Conservation (phyloP, 2,329 filamentous ascomycete species). For the Aspergillus spinulosporus region DNA sequence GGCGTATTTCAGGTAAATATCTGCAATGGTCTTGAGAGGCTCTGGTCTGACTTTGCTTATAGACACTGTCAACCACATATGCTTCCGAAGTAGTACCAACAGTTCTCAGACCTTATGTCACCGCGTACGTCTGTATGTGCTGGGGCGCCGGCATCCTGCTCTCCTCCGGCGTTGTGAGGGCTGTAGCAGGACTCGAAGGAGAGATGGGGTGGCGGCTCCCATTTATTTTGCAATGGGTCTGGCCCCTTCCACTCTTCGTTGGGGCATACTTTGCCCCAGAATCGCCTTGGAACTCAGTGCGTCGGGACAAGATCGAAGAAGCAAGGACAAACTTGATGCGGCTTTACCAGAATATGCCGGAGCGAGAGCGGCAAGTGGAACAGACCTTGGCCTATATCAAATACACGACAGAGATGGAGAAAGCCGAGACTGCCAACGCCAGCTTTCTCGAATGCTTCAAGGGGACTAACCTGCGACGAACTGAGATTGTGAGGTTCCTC, state of each 20-base stretch:
- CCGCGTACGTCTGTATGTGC: constrained; percentile 31
- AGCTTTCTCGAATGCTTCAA: constrained; percentile 79
- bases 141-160: constrained; percentile 30
- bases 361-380: constrained; percentile 40
- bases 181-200: constrained; percentile 19
- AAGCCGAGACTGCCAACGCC: constrained; percentile 68
- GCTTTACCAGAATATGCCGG: constrained; percentile 5
- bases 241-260: constrained; percentile 26
- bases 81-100: constrained; percentile 36
- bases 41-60: neutral
- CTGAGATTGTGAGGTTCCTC: constrained; percentile 59
- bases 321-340: constrained; percentile 4
- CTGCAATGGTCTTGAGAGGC: too few species aligned
- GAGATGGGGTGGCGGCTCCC: constrained; percentile 22
- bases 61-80: constrained; percentile 23
- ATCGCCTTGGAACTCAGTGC: constrained; percentile 33
- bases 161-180: constrained; percentile 28
- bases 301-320: constrained; percentile 9
- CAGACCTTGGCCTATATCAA: constrained; percentile 83
- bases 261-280: constrained; percentile 34
- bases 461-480: constrained; percentile 71
- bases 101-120: constrained; percentile 31
- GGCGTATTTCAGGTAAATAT: constrained; percentile 14
- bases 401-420: constrained; percentile 76
- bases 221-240: constrained; percentile 23